These are phyloP conservation scores for Sordariomycetes sp. DNA, from an alignment of 2,329 filamentous ascomycete species.

Conservation along the genomic window DNA sequence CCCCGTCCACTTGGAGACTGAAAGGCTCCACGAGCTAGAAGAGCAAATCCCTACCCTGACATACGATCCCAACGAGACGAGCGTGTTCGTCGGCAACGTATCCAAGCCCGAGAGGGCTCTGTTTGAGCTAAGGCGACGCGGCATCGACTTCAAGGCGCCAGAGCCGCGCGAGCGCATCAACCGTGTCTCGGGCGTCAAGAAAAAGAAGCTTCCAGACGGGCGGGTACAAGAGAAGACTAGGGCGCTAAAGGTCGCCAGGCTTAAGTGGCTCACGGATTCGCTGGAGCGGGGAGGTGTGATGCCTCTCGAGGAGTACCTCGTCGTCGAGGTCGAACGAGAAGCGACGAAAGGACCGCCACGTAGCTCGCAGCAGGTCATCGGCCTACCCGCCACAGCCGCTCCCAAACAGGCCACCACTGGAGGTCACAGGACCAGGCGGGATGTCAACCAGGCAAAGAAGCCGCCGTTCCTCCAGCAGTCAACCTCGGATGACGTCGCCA, in stretches of 20 bases:
- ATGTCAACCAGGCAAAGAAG: conserved; percentile 1
- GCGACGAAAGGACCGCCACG: not conserved
- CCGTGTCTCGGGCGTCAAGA: conserved; percentile 6
- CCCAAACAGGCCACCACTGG: not conserved
- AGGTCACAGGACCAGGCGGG: not conserved
- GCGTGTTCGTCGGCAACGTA: conserved; percentile 63
- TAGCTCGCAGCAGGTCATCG: not conserved
- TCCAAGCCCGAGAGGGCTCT: conserved; percentile 55
- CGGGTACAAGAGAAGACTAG: not conserved
- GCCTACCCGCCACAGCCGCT: not conserved
- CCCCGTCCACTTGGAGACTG: conserved; percentile 49
- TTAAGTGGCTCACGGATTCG: conserved; percentile 45
- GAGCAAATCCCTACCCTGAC: conserved; percentile 53
- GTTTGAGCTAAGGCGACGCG: conserved; percentile 57
- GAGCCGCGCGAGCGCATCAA: not conserved
- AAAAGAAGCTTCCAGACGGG: conserved; percentile 8
- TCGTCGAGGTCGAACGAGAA: conserved; percentile 33
- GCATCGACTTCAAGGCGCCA: not conserved
- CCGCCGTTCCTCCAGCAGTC: conserved; percentile 47
- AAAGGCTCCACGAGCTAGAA: conserved; percentile 51
- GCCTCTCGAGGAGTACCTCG: conserved; percentile 33
- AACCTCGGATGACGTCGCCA: conserved; percentile 58
- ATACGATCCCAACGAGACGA: conserved; percentile 57
- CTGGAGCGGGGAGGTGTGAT: conserved; percentile 27
- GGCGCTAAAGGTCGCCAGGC: conserved; percentile 38